These are phyloP conservation scores for Xylariaceae sp. DNA, from an alignment of 2,329 filamentous ascomycete species.

Conservation along the genomic window DNA sequence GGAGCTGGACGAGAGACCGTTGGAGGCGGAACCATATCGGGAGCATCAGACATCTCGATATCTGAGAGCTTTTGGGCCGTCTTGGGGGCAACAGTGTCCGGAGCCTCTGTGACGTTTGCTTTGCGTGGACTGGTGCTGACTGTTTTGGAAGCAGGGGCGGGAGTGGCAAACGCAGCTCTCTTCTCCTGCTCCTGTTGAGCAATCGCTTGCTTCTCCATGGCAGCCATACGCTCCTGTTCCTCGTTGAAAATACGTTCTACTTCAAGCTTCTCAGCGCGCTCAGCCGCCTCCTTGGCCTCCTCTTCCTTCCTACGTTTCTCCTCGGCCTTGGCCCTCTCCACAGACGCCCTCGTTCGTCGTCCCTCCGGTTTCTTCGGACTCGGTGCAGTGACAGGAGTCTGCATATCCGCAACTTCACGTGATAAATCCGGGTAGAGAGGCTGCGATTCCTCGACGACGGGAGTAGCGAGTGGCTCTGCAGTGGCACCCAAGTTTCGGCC, in stretches of 20 bases:
- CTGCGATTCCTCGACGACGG: slow-evolving; percentile 31
- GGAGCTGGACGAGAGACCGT: slow-evolving; percentile 50
- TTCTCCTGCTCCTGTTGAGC: slow-evolving; percentile 51
- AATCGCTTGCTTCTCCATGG: slow-evolving; percentile 49
- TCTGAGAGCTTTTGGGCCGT: slow-evolving; percentile 34
- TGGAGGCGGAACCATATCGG: slow-evolving; percentile 54
- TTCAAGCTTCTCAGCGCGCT: slow-evolving; percentile 58
- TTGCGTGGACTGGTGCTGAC: slow-evolving; percentile 51
- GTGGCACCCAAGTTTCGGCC: slow-evolving; percentile 42
- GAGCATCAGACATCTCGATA: slow-evolving; percentile 52
- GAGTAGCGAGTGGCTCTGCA: slow-evolving; percentile 42
- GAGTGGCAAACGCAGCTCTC: slow-evolving; percentile 30
- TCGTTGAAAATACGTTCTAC: slow-evolving; percentile 55
- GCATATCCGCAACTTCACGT: slow-evolving; percentile 32
- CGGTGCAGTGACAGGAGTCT: slow-evolving; percentile 30
- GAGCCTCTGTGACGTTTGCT: slow-evolving; percentile 32
- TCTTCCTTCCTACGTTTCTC: slow-evolving; percentile 57
- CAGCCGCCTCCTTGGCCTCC: slow-evolving; percentile 56
- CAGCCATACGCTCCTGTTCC: slow-evolving; percentile 50
- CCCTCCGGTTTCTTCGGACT: slow-evolving; percentile 43
- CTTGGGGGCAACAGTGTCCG: slow-evolving; percentile 31
- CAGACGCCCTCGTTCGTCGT: slow-evolving; percentile 52
- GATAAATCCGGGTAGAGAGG: slow-evolving; percentile 44
- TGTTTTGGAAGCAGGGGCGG: slow-evolving; percentile 41
- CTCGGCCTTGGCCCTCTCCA: slow-evolving; percentile 54